Evolutionary conservation across 2,329 filamentous ascomycete species (phyloP).

Genomic region (Fusarium aywerte): DNA sequence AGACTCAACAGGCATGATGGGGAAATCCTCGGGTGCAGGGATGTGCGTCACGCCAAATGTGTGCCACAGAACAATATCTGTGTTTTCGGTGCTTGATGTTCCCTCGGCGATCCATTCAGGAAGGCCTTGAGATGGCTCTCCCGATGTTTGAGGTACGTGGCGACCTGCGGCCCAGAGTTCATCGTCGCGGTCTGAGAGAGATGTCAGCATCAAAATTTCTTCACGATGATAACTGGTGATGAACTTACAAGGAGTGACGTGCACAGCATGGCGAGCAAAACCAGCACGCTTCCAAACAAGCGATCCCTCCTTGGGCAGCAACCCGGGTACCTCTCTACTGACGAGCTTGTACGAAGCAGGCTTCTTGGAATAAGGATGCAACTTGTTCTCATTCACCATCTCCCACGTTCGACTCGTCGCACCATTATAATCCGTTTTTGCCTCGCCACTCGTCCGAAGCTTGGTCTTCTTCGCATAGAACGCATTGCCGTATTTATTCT

Average conservation of each 20-base stretch:
- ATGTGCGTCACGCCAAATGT: conserved; percentile 93
- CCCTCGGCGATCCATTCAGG: conserved; percentile 82
- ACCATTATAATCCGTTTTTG: conserved; percentile 83
- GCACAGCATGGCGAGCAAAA: conserved; percentile 86
- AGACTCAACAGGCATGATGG: conserved; percentile 88
- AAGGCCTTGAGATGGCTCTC: conserved; percentile 77
- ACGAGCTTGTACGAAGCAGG: conserved; percentile 90
- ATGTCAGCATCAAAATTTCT: neutral
- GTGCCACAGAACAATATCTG: conserved; percentile 91
- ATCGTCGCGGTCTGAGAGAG: conserved; percentile 73
- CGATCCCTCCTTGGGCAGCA: conserved; percentile 83
- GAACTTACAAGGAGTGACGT: conserved; percentile 85
- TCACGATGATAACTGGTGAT: rapidly evolving
- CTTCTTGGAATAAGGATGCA: conserved; percentile 89
- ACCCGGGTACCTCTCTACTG: conserved; percentile 80
- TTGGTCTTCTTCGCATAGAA: conserved; percentile 89
- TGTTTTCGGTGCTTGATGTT: conserved; percentile 76
- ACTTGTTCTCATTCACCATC: conserved; percentile 82
- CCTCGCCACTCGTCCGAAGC: conserved; percentile 74
- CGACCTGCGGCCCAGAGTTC: conserved; percentile 87
- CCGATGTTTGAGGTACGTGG: conserved; percentile 88
- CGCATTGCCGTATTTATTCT: conserved; percentile 91
- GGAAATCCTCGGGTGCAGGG: conserved; percentile 89
- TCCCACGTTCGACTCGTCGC: conserved; percentile 87
- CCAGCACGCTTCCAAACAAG: conserved; percentile 91